A percentile compares a stretch with the other conserved stretches of the same genome.
Conservation (phyloP, 2,329 filamentous ascomycete species). For the Colletotrichum brevisporum region DNA sequence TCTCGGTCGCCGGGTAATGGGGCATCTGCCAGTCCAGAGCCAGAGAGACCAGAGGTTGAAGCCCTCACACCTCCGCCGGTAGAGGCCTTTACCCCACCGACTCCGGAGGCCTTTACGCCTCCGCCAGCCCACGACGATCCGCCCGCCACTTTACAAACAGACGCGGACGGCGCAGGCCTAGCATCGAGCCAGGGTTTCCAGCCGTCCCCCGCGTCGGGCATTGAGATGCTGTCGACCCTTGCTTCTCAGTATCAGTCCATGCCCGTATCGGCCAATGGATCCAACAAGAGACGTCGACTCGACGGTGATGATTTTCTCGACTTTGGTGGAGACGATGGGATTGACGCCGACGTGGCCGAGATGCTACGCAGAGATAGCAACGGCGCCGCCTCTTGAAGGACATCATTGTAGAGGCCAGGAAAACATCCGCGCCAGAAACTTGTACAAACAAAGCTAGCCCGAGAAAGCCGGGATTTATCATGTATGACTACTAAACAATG, state of each 20-base stretch:
- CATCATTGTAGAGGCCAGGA: neutral
- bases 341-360: conserved; percentile 70
- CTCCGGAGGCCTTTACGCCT: conserved; percentile 44
- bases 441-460: too few relatives aligned
- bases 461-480: neutral
- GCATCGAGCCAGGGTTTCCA: conserved; percentile 43
- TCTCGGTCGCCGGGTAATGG: conserved; percentile 63
- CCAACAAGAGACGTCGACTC: conserved; percentile 70
- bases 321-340: conserved; percentile 67
- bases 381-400: conserved; percentile 25
- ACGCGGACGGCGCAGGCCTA: conserved; percentile 38
- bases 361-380: conserved; percentile 63
- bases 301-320: conserved; percentile 68
- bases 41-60: conserved; percentile 84
- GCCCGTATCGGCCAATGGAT: conserved; percentile 64
- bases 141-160: conserved; percentile 42
- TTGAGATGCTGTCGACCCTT: conserved; percentile 57
- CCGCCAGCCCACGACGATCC: conserved; percentile 42
- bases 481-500: neutral
- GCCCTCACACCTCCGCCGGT: conserved; percentile 85
- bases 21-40: conserved; percentile 59
- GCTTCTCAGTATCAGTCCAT: conserved; percentile 64
- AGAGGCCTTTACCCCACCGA: conserved; percentile 54
- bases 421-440: neutral
- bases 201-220: conserved; percentile 47